phyloP scores from a whole-genome alignment of 2,329 filamentous ascomycete species.

The Pseudogymnoascus sp. region DNA sequence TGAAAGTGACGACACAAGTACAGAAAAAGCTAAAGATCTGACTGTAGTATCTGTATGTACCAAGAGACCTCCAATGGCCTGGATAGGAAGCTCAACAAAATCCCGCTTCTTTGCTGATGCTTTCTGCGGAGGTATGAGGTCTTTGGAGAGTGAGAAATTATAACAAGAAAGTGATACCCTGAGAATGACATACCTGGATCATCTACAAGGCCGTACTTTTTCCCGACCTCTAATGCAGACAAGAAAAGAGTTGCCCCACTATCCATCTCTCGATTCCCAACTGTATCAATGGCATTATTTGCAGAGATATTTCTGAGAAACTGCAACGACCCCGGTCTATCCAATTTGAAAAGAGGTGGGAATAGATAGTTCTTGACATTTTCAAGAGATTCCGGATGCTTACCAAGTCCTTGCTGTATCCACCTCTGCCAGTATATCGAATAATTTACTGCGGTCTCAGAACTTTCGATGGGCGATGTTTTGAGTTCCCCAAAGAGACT shows the following conservation, averaged over 20 bases:
- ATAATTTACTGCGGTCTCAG: constrained; percentile 32
- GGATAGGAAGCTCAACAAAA: constrained; percentile 32
- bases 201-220: constrained; percentile 61
- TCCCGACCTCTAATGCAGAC: constrained; percentile 62
- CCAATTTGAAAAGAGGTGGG: constrained; percentile 52
- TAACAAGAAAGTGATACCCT: constrained; percentile 15
- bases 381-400: constrained; percentile 48
- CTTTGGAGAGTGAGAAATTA: constrained; percentile 12
- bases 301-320: constrained; percentile 55
- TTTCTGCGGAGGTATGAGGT: constrained; percentile 30
- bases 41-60: constrained; percentile 54
- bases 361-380: constrained; percentile 59
- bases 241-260: constrained; percentile 53
- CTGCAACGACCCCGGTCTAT: constrained; percentile 43
- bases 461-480: constrained; percentile 18
- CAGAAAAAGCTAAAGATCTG: constrained; percentile 71
- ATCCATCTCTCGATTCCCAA: constrained; percentile 40
- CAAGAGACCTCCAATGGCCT: constrained; percentile 45
- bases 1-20: constrained; percentile 69
- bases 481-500: constrained; percentile 44
- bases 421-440: constrained; percentile 45
- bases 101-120: constrained; percentile 26
- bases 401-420: constrained; percentile 43
- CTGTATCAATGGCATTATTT: constrained; percentile 39
- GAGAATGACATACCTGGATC: constrained; percentile 47